Evolutionary conservation across 371 early-diverging fungal genomes (phyloP), one percentile per base, ranked within the genome.

Genomic region (Lichtheimia corymbifera): DNA sequence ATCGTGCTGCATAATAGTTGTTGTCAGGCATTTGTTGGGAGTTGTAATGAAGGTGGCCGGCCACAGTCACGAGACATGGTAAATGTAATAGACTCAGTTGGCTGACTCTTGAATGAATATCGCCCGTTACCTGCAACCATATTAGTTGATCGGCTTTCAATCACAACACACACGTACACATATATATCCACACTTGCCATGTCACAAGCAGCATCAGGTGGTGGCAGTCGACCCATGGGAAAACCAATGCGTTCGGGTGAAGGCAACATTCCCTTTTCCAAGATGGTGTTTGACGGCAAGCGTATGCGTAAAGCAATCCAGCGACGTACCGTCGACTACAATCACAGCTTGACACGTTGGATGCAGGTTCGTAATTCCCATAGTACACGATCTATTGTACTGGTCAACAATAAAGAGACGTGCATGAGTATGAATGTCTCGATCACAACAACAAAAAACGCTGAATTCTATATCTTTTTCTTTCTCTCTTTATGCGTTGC

Each of bases 301-400:
- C 82, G 98, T 59, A 92, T 96, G 91, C 81, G 98, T 62, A 94
- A 94, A 72, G 92, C 97, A 6, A 91, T 97, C 61, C 97, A 96
- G 75, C 80, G 99, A 62, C 83, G 93, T 52, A 96, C 97, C 0
- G 92, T 98, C 14, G 99, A 99, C 74, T 97, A 94, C 72, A 92
- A 94, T 59, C 90, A 94, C 28, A 86, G 92, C 49, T 76, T 95
- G n/a, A 88, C 93, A 42, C 80, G 88, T 59, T 91, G 91, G 72
- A 79, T 91, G 62, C 89, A 92, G 83, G 91, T 93, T 73, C 40
- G 73, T 44, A 44, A 27, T 50, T 13, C 30, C 35, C 49, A 27
- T 49, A 22, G 20, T 47, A 57, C 40, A 25, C 40, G n/a, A 15
- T 40, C 15, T 40, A 40, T 28, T 17, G 20, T 51, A 11, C 51